phyloP scores from a whole-genome alignment of 2,329 filamentous ascomycete species.

The Epicoccum sorghinum region DNA sequence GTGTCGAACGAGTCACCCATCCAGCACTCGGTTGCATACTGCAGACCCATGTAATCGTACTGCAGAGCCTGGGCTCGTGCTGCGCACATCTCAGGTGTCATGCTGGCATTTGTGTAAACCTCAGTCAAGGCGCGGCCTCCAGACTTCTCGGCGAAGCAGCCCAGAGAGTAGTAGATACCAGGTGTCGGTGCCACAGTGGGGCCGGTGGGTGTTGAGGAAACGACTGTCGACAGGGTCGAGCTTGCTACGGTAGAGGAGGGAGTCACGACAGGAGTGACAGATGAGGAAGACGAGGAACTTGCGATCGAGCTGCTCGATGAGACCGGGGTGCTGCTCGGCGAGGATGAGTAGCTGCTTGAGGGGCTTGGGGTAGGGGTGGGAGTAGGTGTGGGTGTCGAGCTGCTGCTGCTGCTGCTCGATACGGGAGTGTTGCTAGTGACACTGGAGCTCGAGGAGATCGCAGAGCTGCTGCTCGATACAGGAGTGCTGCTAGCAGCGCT shows the following conservation, averaged over 20 bases:
- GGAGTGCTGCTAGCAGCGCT: no score
- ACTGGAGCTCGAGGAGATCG: no score
- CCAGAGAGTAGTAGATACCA: slow-evolving; percentile 5
- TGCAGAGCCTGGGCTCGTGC: background rate
- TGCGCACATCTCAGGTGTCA: slow-evolving; percentile 10
- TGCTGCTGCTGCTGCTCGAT: background rate
- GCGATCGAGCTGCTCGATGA: background rate
- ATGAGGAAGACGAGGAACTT: background rate
- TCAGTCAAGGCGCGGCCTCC: slow-evolving; percentile 1
- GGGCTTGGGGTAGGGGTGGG: background rate
- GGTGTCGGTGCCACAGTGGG: slow-evolving; percentile 2
- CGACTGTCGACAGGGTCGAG: background rate
- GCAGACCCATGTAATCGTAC: slow-evolving; percentile 9
- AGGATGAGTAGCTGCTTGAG: background rate
- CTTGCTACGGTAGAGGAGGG: background rate
- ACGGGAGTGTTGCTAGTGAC: no score
- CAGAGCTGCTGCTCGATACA: background rate
- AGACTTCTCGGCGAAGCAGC: slow-evolving; percentile 6
- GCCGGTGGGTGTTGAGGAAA: slow-evolving; percentile 2
- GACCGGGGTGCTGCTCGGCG: background rate
- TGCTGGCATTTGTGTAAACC: slow-evolving; percentile 3
- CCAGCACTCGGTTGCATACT: slow-evolving; percentile 10
- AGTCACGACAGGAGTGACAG: background rate
- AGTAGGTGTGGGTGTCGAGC: background rate
- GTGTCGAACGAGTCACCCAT: slow-evolving; percentile 9